A percentile compares a stretch with the other conserved stretches of the same genome.
Evolutionary conservation across 2,329 filamentous ascomycete species (phyloP).

Genomic region (Tolypocladium ovalisporum): DNA sequence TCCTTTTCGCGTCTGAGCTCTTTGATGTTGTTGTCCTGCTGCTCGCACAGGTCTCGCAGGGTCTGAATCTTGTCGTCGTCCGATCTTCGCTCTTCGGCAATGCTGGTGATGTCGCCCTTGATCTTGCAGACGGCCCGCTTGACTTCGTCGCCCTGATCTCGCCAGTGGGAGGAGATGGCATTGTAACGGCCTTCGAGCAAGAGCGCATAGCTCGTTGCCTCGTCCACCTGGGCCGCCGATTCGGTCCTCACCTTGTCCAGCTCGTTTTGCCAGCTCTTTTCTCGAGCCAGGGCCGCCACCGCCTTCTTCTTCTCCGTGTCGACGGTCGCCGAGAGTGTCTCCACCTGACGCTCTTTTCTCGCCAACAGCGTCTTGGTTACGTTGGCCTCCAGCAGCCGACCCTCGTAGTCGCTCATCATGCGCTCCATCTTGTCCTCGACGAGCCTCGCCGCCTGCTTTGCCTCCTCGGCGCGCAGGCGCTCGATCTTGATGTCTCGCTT

Average conservation of each 20-base stretch:
- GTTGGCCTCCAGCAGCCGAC: constrained; percentile 55
- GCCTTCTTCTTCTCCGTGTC: constrained; percentile 54
- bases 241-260: constrained; percentile 51
- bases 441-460: constrained; percentile 56
- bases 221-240: constrained; percentile 51
- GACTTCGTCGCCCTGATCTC: constrained; percentile 53
- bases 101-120: constrained; percentile 38
- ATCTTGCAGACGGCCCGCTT: constrained; percentile 39
- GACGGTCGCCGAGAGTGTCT: constrained; percentile 52
- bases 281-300: constrained; percentile 45
- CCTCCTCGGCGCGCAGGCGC: constrained; percentile 54
- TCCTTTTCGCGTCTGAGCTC: constrained; percentile 50
- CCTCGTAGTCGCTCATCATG: constrained; percentile 57
- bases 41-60: constrained; percentile 59
- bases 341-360: constrained; percentile 64
- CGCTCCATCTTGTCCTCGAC: constrained; percentile 63
- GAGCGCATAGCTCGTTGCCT: constrained; percentile 52
- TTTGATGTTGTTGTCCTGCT: constrained; percentile 59
- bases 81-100: constrained; percentile 43
- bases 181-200: constrained; percentile 63
- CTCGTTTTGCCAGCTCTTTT: constrained; percentile 51
- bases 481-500: constrained; percentile 64
- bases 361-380: constrained; percentile 61
- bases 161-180: constrained; percentile 54
- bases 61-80: constrained; percentile 55